Evolutionary conservation across 2,329 filamentous ascomycete species (phyloP).

Genomic region (Monilinia polystroma): DNA sequence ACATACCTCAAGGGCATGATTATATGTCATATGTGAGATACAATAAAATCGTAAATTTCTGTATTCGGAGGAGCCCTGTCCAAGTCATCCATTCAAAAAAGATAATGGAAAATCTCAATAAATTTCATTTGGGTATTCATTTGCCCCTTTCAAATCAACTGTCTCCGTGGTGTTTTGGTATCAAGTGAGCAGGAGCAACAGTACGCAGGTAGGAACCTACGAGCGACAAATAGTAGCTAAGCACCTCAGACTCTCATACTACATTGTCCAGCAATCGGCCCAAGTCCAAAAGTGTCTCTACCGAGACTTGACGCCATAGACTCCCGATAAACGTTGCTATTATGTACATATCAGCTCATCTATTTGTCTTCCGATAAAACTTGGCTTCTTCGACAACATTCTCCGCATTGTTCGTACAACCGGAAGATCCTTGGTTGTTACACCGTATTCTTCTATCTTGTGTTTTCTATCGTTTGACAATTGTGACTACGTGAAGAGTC

Average conservation of each 20-base stretch:
- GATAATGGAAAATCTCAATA: background rate
- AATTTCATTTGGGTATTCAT: constrained; percentile 6
- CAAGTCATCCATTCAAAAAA: constrained; percentile 15
- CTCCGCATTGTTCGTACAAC: constrained; percentile 12
- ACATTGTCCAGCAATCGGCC: background rate
- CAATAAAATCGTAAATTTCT: background rate
- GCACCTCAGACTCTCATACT: background rate
- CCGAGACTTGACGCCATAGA: constrained; percentile 28
- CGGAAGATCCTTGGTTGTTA: constrained; percentile 17
- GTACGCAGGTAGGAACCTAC: constrained; percentile 4
- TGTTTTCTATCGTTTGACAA: constrained; percentile 61
- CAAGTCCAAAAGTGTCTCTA: constrained; percentile 1
- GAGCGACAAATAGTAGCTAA: background rate
- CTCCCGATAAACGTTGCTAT: constrained; percentile 25
- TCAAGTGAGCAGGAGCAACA: constrained; percentile 6
- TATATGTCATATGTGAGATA: background rate
- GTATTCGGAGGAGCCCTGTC: background rate
- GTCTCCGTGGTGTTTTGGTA: background rate
- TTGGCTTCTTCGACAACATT: constrained; percentile 1
- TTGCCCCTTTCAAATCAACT: background rate
- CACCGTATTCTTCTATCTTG: constrained; percentile 13
- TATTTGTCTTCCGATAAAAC: background rate
- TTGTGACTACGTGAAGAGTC: constrained; percentile 49
- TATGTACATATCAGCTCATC: constrained; percentile 16
- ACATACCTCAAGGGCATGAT: background rate